Base-by-base conservation (phyloP, 1,284 basidiomycete genomes). In the Microbotryum silenes-acaulis region DNA sequence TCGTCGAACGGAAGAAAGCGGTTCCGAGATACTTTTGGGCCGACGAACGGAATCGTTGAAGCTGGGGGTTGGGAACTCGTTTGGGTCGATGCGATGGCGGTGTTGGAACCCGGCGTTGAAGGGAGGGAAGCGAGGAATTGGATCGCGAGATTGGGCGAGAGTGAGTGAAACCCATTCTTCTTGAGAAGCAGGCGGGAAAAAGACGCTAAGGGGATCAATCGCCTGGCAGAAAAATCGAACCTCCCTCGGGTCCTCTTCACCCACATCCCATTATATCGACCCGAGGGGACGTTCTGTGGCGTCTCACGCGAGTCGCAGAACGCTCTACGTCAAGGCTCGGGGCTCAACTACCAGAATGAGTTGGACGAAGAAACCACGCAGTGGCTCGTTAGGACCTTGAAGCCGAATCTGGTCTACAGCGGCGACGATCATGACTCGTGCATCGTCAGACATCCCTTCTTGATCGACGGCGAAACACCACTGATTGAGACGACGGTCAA, bases 371-470 rank as follows among this genome's bases (percentile, higher is more conserved):
- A 85, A 57, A 86, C 86, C 7, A 84, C 85, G 3, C 72, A 78
- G 20, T 91, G 87, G 12, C 73, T 93, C 37, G 76, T 93, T 21
- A 78, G 85, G 31, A 80, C 76, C 29, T 73, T 91, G 20, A 78
- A 81, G 37, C 90, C 91, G 16, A 74, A 77, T 16, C 71, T 85
- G 1, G 79, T 92, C 6, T 87, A 88, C 71, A 90, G 88, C 68
- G 91, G 87, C 12, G 89, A 93, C 73, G 88, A 93, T 75, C 87
- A 88, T 67, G 90, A 93, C 72, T 89, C 89, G 66, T 93, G 90
- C 74, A 87, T 89, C 69, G 81, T 86, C 66, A 77, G 76, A 61
- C 87, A 89, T 73, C 72, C 76, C 4, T 69, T 67, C 46, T 46
- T 53, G 23, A 33, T 51, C 8, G 58, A 56, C 27, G 48, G 25